phyloP scores from a whole-genome alignment of 2,329 filamentous ascomycete genomes.

The Alternaria ventricosa region DNA sequence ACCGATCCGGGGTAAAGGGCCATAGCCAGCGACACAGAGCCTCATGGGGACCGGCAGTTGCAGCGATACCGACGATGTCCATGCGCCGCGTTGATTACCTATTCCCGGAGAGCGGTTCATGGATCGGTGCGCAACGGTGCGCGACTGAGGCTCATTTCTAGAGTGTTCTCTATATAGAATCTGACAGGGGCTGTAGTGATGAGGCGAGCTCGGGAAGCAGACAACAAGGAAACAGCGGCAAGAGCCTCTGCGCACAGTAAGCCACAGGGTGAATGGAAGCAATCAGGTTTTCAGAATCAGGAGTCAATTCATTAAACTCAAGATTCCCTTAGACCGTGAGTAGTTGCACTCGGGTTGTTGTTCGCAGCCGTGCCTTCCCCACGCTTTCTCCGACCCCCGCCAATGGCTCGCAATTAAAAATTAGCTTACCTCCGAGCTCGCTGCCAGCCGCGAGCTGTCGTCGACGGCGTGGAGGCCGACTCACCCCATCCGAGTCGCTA shows the following conservation, averaged over 20 bases:
- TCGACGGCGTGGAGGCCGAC: conserved; percentile 31
- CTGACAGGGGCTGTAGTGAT: conserved; percentile 17
- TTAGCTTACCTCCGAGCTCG: conserved; percentile 39
- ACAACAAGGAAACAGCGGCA: background rate
- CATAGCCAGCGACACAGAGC: conserved; percentile 11
- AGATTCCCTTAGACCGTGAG: background rate
- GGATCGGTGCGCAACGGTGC: conserved; percentile 12
- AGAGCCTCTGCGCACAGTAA: background rate
- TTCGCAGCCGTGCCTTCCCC: conserved; percentile 34
- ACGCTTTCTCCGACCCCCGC: conserved; percentile 35
- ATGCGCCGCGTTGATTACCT: conserved; percentile 12
- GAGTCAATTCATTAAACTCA: background rate
- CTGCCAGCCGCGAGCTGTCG: conserved; percentile 24
- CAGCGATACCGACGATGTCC: conserved; percentile 9
- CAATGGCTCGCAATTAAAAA: conserved; percentile 30
- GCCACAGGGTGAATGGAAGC: background rate
- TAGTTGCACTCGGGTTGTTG: background rate
- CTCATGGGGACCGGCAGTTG: conserved; percentile 23
- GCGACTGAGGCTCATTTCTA: conserved; percentile 6
- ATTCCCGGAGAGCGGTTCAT: conserved; percentile 16
- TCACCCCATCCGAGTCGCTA: conserved; percentile 24
- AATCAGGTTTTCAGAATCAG: background rate
- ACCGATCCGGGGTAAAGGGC: background rate
- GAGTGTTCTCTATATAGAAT: conserved; percentile 6
- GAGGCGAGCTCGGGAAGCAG: conserved; percentile 14